Evolutionary conservation across 345 rosid species (phyloP).

Genomic region (Aurinia saxatilis): DNA sequence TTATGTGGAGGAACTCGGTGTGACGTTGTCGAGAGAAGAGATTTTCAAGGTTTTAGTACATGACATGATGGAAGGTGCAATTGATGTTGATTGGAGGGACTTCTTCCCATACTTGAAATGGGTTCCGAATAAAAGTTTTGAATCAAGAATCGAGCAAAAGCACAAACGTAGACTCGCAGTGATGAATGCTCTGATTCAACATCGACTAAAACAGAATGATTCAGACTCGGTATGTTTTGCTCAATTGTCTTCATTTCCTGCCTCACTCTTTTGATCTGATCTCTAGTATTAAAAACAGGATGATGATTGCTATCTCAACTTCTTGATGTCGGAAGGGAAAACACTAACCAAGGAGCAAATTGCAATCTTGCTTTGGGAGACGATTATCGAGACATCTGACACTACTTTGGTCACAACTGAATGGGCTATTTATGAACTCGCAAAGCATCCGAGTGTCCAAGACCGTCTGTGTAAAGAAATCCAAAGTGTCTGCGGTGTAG

Average conservation of each 20-base stretch:
- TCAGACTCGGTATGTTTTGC: conserved; percentile 43
- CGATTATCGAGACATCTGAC: conserved; percentile 66
- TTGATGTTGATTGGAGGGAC: conserved; percentile 93
- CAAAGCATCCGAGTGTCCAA: conserved; percentile 54
- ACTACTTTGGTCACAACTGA: conserved; percentile 77
- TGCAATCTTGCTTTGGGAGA: conserved; percentile 64
- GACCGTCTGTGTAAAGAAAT: conserved; percentile 47
- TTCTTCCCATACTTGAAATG: conserved; percentile 85
- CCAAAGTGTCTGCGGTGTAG: conserved; percentile 41
- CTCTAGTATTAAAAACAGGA: conserved; percentile 33
- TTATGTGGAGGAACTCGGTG: conserved; percentile 55
- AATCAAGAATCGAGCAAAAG: conserved; percentile 40
- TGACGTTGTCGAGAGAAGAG: conserved; percentile 49
- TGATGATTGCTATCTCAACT: conserved; percentile 47
- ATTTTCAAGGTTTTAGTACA: conserved; percentile 46
- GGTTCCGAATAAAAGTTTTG: conserved; percentile 60
- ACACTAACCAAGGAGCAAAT: conserved; percentile 57
- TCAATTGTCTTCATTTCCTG: not conserved
- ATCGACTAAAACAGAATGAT: conserved; percentile 39
- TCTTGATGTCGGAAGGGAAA: conserved; percentile 52
- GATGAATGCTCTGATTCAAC: conserved; percentile 55
- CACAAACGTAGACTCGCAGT: conserved; percentile 49
- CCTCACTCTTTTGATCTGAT: not conserved
- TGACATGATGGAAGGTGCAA: conserved; percentile 75
- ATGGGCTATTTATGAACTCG: conserved; percentile 89